Evolutionary conservation across 75 land plant species (phyloP), one percentile per base, ranked within the genome.

Genomic region (Sequoiadendron giganteum): DNA sequence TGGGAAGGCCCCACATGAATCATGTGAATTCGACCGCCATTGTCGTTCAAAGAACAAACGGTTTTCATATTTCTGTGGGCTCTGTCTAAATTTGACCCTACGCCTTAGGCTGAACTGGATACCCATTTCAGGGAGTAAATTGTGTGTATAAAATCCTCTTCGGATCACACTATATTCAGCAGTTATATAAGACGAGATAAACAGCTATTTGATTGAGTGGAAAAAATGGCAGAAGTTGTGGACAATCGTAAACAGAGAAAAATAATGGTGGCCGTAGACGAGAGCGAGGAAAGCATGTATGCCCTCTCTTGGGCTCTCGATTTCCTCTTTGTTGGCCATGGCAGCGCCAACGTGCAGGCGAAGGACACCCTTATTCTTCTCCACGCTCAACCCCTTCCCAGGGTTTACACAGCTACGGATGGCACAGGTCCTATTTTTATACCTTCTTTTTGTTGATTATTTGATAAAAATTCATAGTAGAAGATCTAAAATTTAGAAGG

Each of bases 241-340:
- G 86, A 70, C 2, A 36, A 6, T 5, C 61, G 0, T 73, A 75
- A 54, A 68, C 87, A 88, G 52, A 36, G 87, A 55, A 90, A 54
- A 86, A 79, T 92, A 0, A 89, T 94, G 79, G 93, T 94, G 82
- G 94, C 95, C 5, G 92, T 92, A 83, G 92, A 94, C 56, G 95
- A 93, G 87, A 87, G 95, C 75, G 92, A 94, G 38, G 93, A 94
- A 86, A 94, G 95, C 82, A 91, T 94, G 93, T 58, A 92, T 28
- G 95, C 95, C 0, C 87, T 94, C 2, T 87, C 90, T 40, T 93
- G 94, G 95, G 91, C 91, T 52, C 92, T 95, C 45, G 34, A 55
- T 15, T 91, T 92, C 83, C 48, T 25, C n/a, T 3, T 2, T 10
- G 36, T 88, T 47, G 32, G 8, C 38, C 38, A n/a, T n/a, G n/a